Evolutionary conservation across 140 eudicot genomes (phyloP).

Genomic region (Bidens hawaiensis): DNA sequence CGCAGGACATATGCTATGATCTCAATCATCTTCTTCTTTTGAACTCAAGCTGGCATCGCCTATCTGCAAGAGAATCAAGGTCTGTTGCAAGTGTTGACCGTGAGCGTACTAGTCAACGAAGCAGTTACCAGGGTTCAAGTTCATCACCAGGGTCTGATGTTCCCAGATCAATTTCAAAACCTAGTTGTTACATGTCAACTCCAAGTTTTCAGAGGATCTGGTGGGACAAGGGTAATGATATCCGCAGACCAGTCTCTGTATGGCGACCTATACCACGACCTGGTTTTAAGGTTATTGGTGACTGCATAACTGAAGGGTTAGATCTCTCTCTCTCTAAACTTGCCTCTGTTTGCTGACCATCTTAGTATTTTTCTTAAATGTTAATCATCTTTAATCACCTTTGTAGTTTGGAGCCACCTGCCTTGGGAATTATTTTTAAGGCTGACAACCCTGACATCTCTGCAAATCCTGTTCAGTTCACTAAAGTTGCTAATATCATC

Average conservation of each 20-base stretch:
- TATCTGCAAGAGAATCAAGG: conserved; percentile 40
- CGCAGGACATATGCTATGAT: conserved; percentile 59
- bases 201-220: conserved; percentile 95
- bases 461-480: conserved; percentile 79
- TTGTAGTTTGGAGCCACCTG: conserved; percentile 96
- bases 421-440: conserved; percentile 80
- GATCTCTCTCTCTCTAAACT: conserved; percentile 13
- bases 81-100: conserved; percentile 28
- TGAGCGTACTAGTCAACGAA: conserved; percentile 32
- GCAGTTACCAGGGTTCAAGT: conserved; percentile 37
- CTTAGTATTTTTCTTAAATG: background rate
- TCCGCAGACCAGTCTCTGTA: conserved; percentile 79
- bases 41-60: conserved; percentile 52
- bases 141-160: conserved; percentile 82
- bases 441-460: conserved; percentile 69
- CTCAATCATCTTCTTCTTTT: conserved; percentile 67
- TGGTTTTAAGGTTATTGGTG: conserved; percentile 81
- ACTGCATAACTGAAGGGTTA: conserved; percentile 94
- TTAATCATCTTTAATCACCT: conserved; percentile 15
- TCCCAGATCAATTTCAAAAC: conserved; percentile 58
- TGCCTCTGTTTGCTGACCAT: conserved; percentile 1
- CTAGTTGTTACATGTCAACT: conserved; percentile 62
- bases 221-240: conserved; percentile 97
- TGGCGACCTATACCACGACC: conserved; percentile 90
- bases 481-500: conserved; percentile 78